These are phyloP conservation scores for Plectranthus barbatus DNA, from an alignment of 257 asterid genomes.

Conservation along the genomic window DNA sequence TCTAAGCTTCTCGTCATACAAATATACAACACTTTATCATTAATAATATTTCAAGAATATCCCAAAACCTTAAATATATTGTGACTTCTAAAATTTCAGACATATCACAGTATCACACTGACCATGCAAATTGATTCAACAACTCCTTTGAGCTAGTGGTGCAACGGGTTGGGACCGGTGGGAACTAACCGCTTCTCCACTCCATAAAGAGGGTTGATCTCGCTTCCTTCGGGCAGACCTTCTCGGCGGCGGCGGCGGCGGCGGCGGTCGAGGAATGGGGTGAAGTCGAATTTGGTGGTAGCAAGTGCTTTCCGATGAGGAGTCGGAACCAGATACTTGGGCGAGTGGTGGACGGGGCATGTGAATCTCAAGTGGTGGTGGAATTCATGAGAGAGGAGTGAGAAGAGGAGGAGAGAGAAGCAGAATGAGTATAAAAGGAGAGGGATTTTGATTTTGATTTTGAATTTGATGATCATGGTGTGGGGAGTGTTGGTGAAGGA, in stretches of 20 bases:
- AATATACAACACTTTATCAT: slow-evolving; percentile 12
- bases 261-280: slow-evolving; percentile 28
- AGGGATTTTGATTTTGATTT: no score
- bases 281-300: slow-evolving; percentile 45
- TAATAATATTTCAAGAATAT: background rate
- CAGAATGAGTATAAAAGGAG: slow-evolving; percentile 27
- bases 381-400: slow-evolving; percentile 38
- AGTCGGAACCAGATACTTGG: background rate
- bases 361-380: slow-evolving; percentile 7
- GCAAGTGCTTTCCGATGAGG: slow-evolving; percentile 42
- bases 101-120: background rate
- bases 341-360: background rate
- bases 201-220: slow-evolving; percentile 60
- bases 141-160: slow-evolving; percentile 34
- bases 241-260: slow-evolving; percentile 14
- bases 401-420: slow-evolving; percentile 32
- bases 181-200: slow-evolving; percentile 76
- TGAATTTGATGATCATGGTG: slow-evolving; percentile 33
- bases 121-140: slow-evolving; percentile 1
- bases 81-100: no score
- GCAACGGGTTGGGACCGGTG: slow-evolving; percentile 81
- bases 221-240: background rate
- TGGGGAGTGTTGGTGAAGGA: slow-evolving; percentile 24
- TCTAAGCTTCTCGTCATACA: slow-evolving; percentile 18
- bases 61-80: background rate